A percentile compares a stretch with the other conserved stretches of the same genome.
These are phyloP conservation scores for Candida boidinii DNA, from an alignment of 805 yeast genomes.

Conservation along the genomic window DNA sequence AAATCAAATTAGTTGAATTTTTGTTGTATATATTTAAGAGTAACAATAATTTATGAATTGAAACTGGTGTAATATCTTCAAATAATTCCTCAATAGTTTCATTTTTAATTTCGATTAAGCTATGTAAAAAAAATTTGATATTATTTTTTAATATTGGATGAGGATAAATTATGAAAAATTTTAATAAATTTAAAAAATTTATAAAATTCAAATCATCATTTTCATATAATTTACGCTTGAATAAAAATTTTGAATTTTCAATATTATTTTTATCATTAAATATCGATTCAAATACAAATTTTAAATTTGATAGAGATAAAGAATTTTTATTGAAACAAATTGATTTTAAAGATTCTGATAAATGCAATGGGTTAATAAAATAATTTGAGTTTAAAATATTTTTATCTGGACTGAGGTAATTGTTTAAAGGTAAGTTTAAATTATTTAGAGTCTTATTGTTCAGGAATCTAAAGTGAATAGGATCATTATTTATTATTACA, in stretches of 20 bases:
- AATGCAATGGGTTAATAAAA: conserved; percentile 15
- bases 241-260: conserved; percentile 7
- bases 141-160: conserved; percentile 15
- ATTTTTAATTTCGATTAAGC: conserved; percentile 1
- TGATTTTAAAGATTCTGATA: conserved; percentile 11
- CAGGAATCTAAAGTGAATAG: conserved; percentile 15
- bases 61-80: too few species aligned
- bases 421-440: conserved; percentile 10
- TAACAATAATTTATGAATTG: too few species aligned
- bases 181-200: conserved; percentile 17
- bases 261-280: conserved; percentile 9
- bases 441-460: too few species aligned
- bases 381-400: conserved; percentile 8
- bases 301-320: conserved; percentile 2
- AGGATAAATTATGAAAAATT: conserved; percentile 23
- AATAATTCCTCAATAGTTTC: too few species aligned
- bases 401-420: conserved; percentile 13
- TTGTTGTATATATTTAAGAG: conserved; percentile 10
- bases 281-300: conserved; percentile 9
- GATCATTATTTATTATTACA: conserved; percentile 15
- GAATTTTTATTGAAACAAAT: too few species aligned
- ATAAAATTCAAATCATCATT: conserved; percentile 11
- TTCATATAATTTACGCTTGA: too few species aligned
- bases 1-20: conserved; percentile 15
- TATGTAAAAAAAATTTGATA: conserved; percentile 9